Evolutionary conservation across 2,329 filamentous ascomycete species (phyloP).

Genomic region (Colletotrichum musae): DNA sequence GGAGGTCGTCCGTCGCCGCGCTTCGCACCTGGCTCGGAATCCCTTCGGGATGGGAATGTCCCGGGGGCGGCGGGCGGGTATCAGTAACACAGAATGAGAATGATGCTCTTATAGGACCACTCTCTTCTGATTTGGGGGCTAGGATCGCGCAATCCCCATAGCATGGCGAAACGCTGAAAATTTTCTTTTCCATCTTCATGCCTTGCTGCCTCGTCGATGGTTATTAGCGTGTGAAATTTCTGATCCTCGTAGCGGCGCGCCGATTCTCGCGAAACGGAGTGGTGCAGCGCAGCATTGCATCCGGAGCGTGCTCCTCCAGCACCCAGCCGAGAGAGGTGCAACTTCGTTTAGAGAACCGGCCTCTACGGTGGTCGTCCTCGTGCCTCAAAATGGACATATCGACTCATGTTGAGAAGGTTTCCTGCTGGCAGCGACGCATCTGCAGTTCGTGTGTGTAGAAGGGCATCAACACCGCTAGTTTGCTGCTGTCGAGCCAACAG

Average conservation of each 20-base stretch:
- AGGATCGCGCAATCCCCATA: conserved; percentile 31
- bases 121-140: conserved; percentile 30
- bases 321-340: conserved; percentile 17
- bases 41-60: conserved; percentile 36
- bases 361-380: too few species aligned
- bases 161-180: conserved; percentile 3
- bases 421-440: neutral
- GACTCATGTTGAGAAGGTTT: too few species aligned
- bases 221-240: neutral
- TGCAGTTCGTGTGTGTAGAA: conserved; percentile 4
- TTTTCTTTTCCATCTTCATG: conserved; percentile 7
- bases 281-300: conserved; percentile 23
- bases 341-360: conserved; percentile 6
- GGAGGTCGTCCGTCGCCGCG: conserved; percentile 1
- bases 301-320: conserved; percentile 22
- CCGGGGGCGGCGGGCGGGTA: conserved; percentile 11
- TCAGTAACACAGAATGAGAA: conserved; percentile 20
- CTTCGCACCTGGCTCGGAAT: conserved; percentile 25
- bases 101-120: conserved; percentile 33
- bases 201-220: neutral
- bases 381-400: too few species aligned
- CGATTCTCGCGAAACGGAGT: conserved; percentile 1
- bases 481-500: conserved; percentile 18
- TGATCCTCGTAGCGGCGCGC: neutral
- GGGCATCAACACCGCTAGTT: conserved; percentile 20